Percentiles rank a stretch among this genome's conserved stretches.
These are phyloP conservation scores for Mayamaea pseudoterrestris DNA, from an alignment of 108 stramenopile genomes.

Conservation along the genomic window DNA sequence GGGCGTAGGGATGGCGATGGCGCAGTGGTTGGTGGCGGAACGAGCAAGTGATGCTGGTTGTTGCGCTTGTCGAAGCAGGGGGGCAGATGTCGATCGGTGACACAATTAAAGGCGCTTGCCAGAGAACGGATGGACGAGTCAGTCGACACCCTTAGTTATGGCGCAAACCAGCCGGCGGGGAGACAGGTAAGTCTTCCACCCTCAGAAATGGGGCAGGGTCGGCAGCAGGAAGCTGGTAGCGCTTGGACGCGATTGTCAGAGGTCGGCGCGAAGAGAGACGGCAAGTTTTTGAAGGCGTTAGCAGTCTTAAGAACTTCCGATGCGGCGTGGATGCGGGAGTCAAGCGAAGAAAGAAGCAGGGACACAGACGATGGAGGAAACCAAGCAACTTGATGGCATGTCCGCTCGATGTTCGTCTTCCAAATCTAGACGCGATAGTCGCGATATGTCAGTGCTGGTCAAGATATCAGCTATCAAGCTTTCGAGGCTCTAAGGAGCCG, in stretches of 20 bases:
- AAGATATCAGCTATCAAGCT: constrained; percentile 20
- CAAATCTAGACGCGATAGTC: constrained; percentile 7
- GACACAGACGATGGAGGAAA: constrained; percentile 8
- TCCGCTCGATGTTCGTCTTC: constrained; percentile 3
- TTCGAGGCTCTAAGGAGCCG: constrained; percentile 13
- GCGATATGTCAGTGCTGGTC: constrained; percentile 18
- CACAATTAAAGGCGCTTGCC: too few species aligned
- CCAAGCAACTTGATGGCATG: constrained; percentile 14
- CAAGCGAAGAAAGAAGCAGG: constrained; percentile 1
- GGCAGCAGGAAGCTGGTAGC: background rate
- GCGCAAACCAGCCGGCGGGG: background rate
- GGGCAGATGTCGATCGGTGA: background rate
- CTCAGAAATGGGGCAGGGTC: background rate
- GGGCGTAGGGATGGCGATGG: background rate
- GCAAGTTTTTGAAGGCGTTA: background rate
- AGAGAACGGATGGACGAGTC: background rate
- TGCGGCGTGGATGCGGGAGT: background rate
- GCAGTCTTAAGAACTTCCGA: background rate
- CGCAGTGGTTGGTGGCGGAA: background rate
- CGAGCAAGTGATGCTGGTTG: too few species aligned
- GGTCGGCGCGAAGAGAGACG: background rate
- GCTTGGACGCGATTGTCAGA: background rate
- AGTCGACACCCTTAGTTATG: too few species aligned
- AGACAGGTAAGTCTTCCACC: background rate
- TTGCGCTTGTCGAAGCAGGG: background rate